These are phyloP conservation scores for Oropetium thomaeum DNA, from an alignment of 176 grass and related monocot species.

Conservation along the genomic window DNA sequence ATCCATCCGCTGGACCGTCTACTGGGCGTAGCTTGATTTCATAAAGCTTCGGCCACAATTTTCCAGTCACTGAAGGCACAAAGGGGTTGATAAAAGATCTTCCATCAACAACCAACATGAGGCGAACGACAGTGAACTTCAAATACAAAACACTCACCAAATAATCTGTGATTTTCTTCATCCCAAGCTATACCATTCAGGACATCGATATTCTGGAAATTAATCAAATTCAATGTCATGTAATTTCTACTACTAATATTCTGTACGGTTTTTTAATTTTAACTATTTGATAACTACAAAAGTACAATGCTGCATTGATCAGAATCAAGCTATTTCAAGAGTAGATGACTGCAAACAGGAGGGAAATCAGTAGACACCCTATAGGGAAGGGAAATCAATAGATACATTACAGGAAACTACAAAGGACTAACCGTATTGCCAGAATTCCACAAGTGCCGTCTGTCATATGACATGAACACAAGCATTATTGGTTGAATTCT, in stretches of 20 bases:
- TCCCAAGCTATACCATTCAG: constrained; percentile 98
- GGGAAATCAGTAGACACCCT: neutral
- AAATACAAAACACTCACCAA: constrained; percentile 40
- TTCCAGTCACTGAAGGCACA: constrained; percentile 35
- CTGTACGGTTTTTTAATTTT: neutral
- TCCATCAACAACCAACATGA: neutral
- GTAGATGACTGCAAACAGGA: neutral
- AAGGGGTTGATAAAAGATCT: neutral
- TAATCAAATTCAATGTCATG: neutral
- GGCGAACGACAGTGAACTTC: neutral
- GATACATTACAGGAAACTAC: neutral
- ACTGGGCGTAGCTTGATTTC: constrained; percentile 43
- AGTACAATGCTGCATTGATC: neutral
- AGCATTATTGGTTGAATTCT: neutral
- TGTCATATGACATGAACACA: constrained; percentile 29
- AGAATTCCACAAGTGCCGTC: constrained; percentile 53
- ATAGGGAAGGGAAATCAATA: neutral
- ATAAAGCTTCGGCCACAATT: constrained; percentile 54
- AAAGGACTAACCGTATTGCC: constrained; percentile 38
- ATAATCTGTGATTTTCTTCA: constrained; percentile 63
- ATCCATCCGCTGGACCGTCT: constrained; percentile 40
- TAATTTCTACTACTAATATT: neutral
- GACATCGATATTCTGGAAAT: constrained; percentile 74
- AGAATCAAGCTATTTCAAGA: neutral
- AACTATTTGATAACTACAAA: neutral